A percentile compares a stretch with the other conserved stretches of the same genome.
These are phyloP conservation scores for Kluyveromyces starmeri DNA, from an alignment of 805 yeast genomes.

Conservation along the genomic window DNA sequence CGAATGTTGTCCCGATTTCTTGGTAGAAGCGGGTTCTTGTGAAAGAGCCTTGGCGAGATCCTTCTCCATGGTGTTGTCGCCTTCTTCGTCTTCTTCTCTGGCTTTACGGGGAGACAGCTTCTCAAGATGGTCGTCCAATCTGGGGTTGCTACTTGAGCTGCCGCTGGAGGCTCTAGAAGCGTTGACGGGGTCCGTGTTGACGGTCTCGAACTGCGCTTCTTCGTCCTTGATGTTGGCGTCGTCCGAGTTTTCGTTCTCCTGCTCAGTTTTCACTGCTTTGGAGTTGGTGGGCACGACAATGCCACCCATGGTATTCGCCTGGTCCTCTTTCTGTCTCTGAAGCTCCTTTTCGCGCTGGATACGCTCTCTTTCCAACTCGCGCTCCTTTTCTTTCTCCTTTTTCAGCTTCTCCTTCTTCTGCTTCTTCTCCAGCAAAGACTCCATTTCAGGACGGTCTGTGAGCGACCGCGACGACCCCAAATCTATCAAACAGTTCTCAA, in stretches of 20 bases:
- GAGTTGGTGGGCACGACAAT: slow-evolving; percentile 2
- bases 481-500: slow-evolving; percentile 30
- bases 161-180: slow-evolving; percentile 1
- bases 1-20: no score
- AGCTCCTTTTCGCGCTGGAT: slow-evolving; percentile 7
- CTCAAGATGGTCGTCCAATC: slow-evolving; percentile 10
- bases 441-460: slow-evolving; percentile 7
- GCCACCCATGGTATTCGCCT: background rate
- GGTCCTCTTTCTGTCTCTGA: background rate
- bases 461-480: slow-evolving; percentile 29
- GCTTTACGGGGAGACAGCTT: slow-evolving; percentile 15
- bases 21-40: background rate
- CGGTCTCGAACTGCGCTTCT: background rate
- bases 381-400: slow-evolving; percentile 16
- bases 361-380: slow-evolving; percentile 10
- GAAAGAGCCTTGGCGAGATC: slow-evolving; percentile 4
- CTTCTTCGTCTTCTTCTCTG: slow-evolving; percentile 25
- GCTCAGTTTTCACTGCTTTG: background rate
- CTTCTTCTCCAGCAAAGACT: slow-evolving; percentile 4
- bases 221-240: slow-evolving; percentile 1
- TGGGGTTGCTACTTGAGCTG: slow-evolving; percentile 6
- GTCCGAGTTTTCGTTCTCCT: background rate
- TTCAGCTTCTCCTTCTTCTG: slow-evolving; percentile 19
- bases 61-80: slow-evolving; percentile 11
- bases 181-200: background rate